Evolutionary conservation across 2,329 filamentous ascomycete genomes (phyloP).

Genomic region (Alternaria incomplexa): DNA sequence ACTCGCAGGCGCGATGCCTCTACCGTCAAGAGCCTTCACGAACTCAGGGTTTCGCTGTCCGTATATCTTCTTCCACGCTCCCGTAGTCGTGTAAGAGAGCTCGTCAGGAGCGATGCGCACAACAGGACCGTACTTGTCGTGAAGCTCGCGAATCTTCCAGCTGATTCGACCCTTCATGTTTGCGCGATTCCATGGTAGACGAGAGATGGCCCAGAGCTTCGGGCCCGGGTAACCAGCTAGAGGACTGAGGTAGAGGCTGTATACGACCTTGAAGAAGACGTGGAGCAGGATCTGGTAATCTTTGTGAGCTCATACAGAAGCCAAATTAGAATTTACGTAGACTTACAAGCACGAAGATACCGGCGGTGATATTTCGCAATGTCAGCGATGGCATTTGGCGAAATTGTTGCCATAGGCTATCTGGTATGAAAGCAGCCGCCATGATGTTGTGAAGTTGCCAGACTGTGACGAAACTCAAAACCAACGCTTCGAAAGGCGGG

Average conservation of each 20-base stretch:
- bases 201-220: constrained; percentile 11
- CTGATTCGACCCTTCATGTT: constrained; percentile 5
- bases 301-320: not conserved
- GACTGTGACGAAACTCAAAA: not conserved
- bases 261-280: not conserved
- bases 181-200: constrained; percentile 5
- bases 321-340: not conserved
- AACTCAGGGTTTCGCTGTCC: constrained; percentile 15
- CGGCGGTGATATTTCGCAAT: not conserved
- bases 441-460: not conserved
- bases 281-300: not conserved
- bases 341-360: not conserved
- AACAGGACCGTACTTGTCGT: constrained; percentile 6
- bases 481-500: not conserved
- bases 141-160: constrained; percentile 4
- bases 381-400: not conserved
- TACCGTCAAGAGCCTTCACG: constrained; percentile 8
- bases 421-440: not conserved
- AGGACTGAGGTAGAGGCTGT: constrained; percentile 9
- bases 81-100: constrained; percentile 2
- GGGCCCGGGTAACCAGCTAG: constrained; percentile 13
- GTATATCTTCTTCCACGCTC: constrained; percentile 10
- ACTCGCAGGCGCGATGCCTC: constrained; percentile 8
- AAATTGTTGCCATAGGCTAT: not conserved
- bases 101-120: constrained; percentile 11